Evolutionary conservation across 2,329 filamentous ascomycete genomes (phyloP).

Genomic region (Trichoderma polysporum): DNA sequence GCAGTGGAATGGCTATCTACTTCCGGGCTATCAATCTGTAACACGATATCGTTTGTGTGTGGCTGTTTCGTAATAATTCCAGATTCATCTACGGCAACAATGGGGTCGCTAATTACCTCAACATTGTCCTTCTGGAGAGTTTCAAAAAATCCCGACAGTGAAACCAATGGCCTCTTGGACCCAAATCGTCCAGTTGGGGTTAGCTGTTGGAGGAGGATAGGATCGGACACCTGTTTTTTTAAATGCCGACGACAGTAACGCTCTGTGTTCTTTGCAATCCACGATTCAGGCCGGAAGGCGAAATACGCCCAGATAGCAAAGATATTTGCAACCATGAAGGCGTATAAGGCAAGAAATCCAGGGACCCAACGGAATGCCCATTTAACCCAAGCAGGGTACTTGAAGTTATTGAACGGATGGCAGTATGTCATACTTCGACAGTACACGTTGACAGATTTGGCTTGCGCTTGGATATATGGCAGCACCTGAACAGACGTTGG

Average conservation of each 20-base stretch:
- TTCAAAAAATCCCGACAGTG: not conserved
- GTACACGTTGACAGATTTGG: not conserved
- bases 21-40: not conserved
- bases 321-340: not conserved
- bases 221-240: not conserved
- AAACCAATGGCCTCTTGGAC: not conserved
- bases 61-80: not conserved
- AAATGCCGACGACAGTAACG: not conserved
- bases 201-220: not conserved
- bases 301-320: not conserved
- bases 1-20: not conserved
- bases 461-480: not conserved
- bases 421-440: conserved; percentile 1
- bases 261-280: not conserved
- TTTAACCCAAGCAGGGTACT: not conserved
- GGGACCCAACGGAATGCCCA: not conserved
- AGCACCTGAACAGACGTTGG: not conserved
- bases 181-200: not conserved
- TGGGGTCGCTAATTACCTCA: not conserved
- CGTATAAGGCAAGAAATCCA: not conserved
- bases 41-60: not conserved
- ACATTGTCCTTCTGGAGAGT: not conserved
- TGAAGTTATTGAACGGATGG: not conserved
- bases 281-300: not conserved
- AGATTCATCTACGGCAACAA: not conserved